A percentile compares a stretch with the other conserved stretches of the same genome.
These are phyloP conservation scores for Suillus plorans DNA, from an alignment of 768 basidiomycete genomes.

Conservation along the genomic window DNA sequence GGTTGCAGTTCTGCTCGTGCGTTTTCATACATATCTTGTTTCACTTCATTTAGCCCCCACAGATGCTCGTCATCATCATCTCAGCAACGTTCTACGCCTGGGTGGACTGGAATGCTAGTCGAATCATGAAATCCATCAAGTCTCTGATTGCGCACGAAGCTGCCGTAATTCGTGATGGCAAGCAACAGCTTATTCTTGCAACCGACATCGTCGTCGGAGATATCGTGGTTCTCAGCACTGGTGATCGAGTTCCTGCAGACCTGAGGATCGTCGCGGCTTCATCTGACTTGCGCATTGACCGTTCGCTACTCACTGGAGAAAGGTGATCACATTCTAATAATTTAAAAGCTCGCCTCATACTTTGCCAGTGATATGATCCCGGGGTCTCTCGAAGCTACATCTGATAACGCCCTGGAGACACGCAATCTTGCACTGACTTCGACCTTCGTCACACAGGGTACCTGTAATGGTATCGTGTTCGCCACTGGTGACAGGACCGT, in stretches of 20 bases:
- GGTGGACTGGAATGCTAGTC: slow-evolving; percentile 48
- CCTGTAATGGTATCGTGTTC: slow-evolving; percentile 41
- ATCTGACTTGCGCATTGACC: slow-evolving; percentile 51
- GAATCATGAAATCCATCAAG: slow-evolving; percentile 56
- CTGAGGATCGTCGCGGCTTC: slow-evolving; percentile 53
- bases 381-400: slow-evolving; percentile 44
- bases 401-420: slow-evolving; percentile 49
- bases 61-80: slow-evolving; percentile 43
- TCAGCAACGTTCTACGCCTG: slow-evolving; percentile 49
- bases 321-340: slow-evolving; percentile 27
- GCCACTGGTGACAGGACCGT: slow-evolving; percentile 43
- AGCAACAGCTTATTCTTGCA: slow-evolving; percentile 46
- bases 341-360: background rate
- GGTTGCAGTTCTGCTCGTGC: slow-evolving; percentile 49
- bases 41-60: slow-evolving; percentile 14
- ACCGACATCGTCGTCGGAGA: slow-evolving; percentile 61
- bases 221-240: slow-evolving; percentile 50
- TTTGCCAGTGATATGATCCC: slow-evolving; percentile 40
- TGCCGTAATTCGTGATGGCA: slow-evolving; percentile 51
- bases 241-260: slow-evolving; percentile 61
- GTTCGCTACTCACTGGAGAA: slow-evolving; percentile 54
- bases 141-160: slow-evolving; percentile 61
- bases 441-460: slow-evolving; percentile 42
- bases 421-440: slow-evolving; percentile 50
- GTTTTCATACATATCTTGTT: slow-evolving; percentile 17